Percentiles rank a stretch among this genome's conserved stretches.
Conservation (phyloP, 139 green algal species). For the Astrephomene gubernaculifera region DNA sequence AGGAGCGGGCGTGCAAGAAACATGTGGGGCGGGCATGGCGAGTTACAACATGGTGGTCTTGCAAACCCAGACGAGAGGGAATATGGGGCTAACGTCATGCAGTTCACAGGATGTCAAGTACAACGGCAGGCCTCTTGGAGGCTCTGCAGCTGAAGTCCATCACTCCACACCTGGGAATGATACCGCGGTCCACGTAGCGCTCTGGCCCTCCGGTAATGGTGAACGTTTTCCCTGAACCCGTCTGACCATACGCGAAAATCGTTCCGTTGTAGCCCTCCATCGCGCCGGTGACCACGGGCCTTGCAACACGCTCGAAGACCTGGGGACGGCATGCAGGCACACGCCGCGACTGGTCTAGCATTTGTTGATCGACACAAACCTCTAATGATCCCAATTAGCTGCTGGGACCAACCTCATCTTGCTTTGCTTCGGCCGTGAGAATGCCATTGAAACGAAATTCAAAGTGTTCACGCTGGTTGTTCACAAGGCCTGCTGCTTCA, state of each 20-base stretch:
- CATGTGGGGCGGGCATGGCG: not conserved
- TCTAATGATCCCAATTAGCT: no score
- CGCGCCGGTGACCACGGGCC: conserved; percentile 61
- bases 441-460: conserved; percentile 88
- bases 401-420: conserved; percentile 83
- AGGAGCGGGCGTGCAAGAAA: no score
- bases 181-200: conserved; percentile 78
- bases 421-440: conserved; percentile 79
- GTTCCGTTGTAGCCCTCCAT: conserved; percentile 90
- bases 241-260: conserved; percentile 91
- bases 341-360: no score
- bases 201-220: conserved; percentile 81
- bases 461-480: conserved; percentile 87
- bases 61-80: no score
- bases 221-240: conserved; percentile 85
- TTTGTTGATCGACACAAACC: no score
- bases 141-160: no score
- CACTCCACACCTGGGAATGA: conserved; percentile 75
- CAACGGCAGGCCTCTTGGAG: no score
- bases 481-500: conserved; percentile 69
- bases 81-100: no score
- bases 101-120: no score
- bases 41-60: no score
- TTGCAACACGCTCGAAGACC: conserved; percentile 87
- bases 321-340: no score